phyloP scores from a whole-genome alignment of 345 rosid species.

The Salix udensis region DNA sequence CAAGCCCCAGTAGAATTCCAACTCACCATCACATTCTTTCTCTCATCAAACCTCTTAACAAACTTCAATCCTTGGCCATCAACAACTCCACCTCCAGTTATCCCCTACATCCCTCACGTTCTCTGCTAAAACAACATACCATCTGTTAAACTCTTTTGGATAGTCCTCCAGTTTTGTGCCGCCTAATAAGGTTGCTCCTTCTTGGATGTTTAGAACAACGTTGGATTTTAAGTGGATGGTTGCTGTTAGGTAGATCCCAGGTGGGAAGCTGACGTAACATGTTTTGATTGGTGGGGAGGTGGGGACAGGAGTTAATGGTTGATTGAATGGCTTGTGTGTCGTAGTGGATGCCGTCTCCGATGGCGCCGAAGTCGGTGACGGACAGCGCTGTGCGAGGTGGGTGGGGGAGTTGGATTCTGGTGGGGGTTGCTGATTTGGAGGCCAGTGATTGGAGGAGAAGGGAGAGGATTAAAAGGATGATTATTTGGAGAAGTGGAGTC shows the following conservation, averaged over 20 bases:
- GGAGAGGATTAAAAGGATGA: constrained; percentile 18
- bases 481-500: neutral
- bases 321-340: constrained; percentile 71
- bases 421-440: constrained; percentile 26
- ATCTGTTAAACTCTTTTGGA: constrained; percentile 47
- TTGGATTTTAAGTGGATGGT: constrained; percentile 64
- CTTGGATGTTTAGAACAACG: constrained; percentile 55
- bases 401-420: constrained; percentile 18
- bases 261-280: constrained; percentile 70
- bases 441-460: constrained; percentile 29
- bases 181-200: constrained; percentile 62
- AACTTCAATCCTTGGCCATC: constrained; percentile 82
- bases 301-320: constrained; percentile 65
- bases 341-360: constrained; percentile 71
- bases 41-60: constrained; percentile 54
- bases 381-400: constrained; percentile 19
- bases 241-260: constrained; percentile 71
- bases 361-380: constrained; percentile 75
- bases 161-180: constrained; percentile 65
- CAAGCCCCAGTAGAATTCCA: constrained; percentile 87
- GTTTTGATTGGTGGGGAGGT: constrained; percentile 14
- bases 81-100: constrained; percentile 77
- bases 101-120: constrained; percentile 75
- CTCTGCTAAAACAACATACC: constrained; percentile 85
- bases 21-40: constrained; percentile 93